Percentiles rank a stretch among this genome's conserved stretches.
Conservation (phyloP, 768 basidiomycete genomes). For the Jaapia argillacea region DNA sequence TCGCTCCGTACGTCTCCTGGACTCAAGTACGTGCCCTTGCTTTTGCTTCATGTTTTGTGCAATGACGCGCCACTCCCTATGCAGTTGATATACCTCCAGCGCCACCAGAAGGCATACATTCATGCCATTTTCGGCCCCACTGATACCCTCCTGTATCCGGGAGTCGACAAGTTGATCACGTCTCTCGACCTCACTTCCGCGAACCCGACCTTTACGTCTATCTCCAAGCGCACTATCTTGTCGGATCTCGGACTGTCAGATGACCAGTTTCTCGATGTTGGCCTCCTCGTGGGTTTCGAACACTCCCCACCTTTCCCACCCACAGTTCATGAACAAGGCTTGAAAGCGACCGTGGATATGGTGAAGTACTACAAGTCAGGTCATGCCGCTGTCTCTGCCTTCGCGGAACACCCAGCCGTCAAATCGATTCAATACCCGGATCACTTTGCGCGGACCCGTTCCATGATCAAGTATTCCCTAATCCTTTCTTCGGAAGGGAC, state of each 20-base stretch:
- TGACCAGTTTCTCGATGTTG: slow-evolving; percentile 93
- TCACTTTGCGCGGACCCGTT: slow-evolving; percentile 78
- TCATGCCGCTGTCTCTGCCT: slow-evolving; percentile 67
- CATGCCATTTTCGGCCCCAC: slow-evolving; percentile 90
- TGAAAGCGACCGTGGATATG: slow-evolving; percentile 86
- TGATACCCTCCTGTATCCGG: slow-evolving; percentile 83
- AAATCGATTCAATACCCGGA: slow-evolving; percentile 76
- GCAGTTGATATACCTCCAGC: slow-evolving; percentile 90
- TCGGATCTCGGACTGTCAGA: slow-evolving; percentile 55
- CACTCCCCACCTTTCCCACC: slow-evolving; percentile 75
- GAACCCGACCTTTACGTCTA: slow-evolving; percentile 70
- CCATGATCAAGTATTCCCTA: slow-evolving; percentile 87
- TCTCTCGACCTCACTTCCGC: slow-evolving; percentile 66
- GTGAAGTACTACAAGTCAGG: slow-evolving; percentile 91
- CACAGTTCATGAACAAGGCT: slow-evolving; percentile 66
- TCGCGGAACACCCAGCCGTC: slow-evolving; percentile 72
- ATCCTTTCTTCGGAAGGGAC: slow-evolving; percentile 82
- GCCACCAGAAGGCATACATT: slow-evolving; percentile 88
- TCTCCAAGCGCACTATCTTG: slow-evolving; percentile 72
- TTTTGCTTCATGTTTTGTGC: slow-evolving; percentile 2
- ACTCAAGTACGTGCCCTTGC: slow-evolving; percentile 65
- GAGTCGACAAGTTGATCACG: slow-evolving; percentile 84
- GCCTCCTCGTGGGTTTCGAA: slow-evolving; percentile 86
- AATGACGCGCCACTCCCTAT: slow-evolving; percentile 4
- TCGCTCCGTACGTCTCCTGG: slow-evolving; percentile 93